phyloP scores from a whole-genome alignment of 441 rosid species.

The Jatropha podagrica region DNA sequence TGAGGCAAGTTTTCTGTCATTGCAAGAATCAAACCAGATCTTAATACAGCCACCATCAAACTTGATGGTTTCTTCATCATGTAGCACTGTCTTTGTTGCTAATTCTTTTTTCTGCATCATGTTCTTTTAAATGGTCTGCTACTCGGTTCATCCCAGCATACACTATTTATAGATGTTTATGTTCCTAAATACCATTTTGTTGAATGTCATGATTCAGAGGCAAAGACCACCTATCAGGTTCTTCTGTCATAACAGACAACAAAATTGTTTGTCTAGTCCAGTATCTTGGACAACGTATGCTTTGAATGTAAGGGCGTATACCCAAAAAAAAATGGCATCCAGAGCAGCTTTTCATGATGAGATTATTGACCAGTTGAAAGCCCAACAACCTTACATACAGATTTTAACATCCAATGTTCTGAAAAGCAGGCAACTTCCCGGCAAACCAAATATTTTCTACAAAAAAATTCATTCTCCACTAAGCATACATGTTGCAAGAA shows the following conservation, averaged over 20 bases:
- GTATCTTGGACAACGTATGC: not conserved
- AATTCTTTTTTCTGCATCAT: not conserved
- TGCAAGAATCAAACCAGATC: not conserved
- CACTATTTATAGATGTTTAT: not conserved
- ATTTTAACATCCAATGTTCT: not conserved
- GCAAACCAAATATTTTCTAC: not conserved
- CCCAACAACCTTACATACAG: not conserved
- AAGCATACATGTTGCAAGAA: not conserved
- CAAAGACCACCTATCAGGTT: not conserved
- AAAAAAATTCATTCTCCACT: not conserved
- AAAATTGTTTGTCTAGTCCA: no score
- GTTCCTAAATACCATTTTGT: not conserved
- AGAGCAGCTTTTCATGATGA: not conserved
- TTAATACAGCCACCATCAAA: not conserved
- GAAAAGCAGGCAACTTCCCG: not conserved
- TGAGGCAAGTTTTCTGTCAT: not conserved
- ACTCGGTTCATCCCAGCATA: not conserved
- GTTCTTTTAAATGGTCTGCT: not conserved
- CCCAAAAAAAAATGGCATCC: not conserved
- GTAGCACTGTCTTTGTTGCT: not conserved
- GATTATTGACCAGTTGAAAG: constrained; percentile 1
- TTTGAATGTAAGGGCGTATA: not conserved
- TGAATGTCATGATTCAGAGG: not conserved
- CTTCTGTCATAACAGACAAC: not conserved
- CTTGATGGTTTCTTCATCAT: not conserved